Conservation (phyloP, 208 protist species). For the Phytomonas serpens region DNA sequence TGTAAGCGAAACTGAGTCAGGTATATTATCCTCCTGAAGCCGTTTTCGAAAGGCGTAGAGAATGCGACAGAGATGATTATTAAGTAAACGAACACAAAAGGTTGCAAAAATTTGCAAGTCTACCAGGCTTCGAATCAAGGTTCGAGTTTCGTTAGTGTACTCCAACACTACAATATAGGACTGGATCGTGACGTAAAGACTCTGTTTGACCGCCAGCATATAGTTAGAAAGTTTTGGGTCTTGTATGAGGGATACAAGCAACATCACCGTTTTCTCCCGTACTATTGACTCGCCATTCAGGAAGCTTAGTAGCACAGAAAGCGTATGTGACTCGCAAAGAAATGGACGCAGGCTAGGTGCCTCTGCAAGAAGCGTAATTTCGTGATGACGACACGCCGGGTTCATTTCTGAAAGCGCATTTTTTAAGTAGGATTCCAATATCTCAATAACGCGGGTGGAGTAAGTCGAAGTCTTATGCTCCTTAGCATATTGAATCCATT, state of each 20-base stretch:
- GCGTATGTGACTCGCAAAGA: constrained; percentile 62
- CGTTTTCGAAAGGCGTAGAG: constrained; percentile 75
- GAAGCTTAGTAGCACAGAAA: constrained; percentile 76
- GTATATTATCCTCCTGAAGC: constrained; percentile 40
- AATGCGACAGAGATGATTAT: constrained; percentile 64
- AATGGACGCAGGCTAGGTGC: constrained; percentile 56
- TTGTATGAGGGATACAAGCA: constrained; percentile 74
- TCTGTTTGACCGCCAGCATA: constrained; percentile 53
- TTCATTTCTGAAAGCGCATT: constrained; percentile 75
- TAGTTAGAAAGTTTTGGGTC: constrained; percentile 43
- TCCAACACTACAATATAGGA: constrained; percentile 78
- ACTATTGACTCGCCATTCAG: constrained; percentile 59
- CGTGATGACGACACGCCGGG: constrained; percentile 53
- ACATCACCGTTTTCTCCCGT: constrained; percentile 73
- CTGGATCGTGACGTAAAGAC: constrained; percentile 69
- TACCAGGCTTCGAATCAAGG: constrained; percentile 68
- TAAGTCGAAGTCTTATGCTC: constrained; percentile 77
- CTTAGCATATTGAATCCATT: constrained; percentile 71
- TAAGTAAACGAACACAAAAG: constrained; percentile 63
- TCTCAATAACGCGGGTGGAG: constrained; percentile 74
- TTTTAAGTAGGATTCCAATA: constrained; percentile 81
- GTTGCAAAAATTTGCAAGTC: constrained; percentile 81
- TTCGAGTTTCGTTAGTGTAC: constrained; percentile 67
- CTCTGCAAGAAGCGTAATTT: constrained; percentile 57
- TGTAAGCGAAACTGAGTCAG: constrained; percentile 64